Evolutionary conservation across 345 rosid genomes (phyloP).

Genomic region (Populus pruinosa): DNA sequence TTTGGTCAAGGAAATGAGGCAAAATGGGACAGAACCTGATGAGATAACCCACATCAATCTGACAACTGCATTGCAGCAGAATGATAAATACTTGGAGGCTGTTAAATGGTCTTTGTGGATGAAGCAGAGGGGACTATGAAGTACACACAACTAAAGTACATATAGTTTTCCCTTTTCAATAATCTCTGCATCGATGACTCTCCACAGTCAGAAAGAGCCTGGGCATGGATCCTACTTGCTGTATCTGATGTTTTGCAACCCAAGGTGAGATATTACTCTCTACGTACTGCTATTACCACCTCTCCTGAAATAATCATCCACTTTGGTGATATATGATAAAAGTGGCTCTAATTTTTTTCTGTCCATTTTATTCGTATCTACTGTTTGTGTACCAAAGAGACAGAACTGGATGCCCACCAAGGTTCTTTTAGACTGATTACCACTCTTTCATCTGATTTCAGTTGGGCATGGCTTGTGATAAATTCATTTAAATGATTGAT

Average conservation of each 20-base stretch:
- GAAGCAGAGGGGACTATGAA: slow-evolving; percentile 74
- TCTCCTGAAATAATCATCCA: background rate
- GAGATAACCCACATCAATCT: slow-evolving; percentile 69
- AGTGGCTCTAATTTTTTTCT: background rate
- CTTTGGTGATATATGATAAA: background rate
- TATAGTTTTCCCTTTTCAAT: background rate
- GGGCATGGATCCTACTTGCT: background rate
- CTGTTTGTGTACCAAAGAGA: background rate
- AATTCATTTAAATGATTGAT: background rate
- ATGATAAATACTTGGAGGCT: slow-evolving; percentile 83
- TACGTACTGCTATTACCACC: background rate
- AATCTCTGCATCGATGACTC: background rate
- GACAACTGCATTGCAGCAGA: slow-evolving; percentile 62
- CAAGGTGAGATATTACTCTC: background rate
- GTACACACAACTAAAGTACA: background rate
- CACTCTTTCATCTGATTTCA: background rate
- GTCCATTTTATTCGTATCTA: background rate
- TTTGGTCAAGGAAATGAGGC: slow-evolving; percentile 83
- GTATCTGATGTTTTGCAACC: background rate
- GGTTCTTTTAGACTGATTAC: background rate
- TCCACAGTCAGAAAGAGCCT: background rate
- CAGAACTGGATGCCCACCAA: background rate
- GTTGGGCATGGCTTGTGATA: background rate
- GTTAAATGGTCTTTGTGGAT: slow-evolving; percentile 94
- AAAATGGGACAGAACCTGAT: slow-evolving; percentile 62